These are phyloP conservation scores for Populus tomentosa DNA, from an alignment of 441 rosid species.

Conservation along the genomic window DNA sequence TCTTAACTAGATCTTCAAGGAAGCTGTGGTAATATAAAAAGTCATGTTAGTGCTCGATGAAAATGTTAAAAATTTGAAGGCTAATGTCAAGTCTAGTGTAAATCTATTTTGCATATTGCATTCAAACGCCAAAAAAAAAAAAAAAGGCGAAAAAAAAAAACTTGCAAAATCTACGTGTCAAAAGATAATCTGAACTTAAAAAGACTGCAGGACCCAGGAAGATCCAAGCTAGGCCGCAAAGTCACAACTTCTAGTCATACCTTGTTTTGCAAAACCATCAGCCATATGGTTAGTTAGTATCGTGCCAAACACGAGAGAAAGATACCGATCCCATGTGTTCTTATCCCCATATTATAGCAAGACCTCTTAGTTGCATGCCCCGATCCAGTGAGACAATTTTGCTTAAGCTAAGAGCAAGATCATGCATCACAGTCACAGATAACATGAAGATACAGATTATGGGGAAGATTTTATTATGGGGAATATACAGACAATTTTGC, in stretches of 20 bases:
- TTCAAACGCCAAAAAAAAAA: neutral
- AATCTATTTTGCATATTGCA: neutral
- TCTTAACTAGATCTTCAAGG: slow-evolving; percentile 22
- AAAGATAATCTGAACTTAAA: neutral
- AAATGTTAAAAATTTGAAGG: neutral
- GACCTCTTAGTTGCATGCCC: neutral
- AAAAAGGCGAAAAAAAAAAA: too few species aligned
- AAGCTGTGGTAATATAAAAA: slow-evolving; percentile 13
- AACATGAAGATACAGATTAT: neutral
- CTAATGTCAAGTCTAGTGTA: neutral
- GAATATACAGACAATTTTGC: too few species aligned
- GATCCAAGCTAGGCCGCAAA: neutral
- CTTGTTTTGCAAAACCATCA: neutral
- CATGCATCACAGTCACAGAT: neutral
- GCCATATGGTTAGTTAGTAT: neutral
- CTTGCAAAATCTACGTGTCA: neutral
- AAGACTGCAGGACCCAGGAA: neutral
- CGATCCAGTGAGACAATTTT: neutral
- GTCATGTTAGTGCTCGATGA: slow-evolving; percentile 14
- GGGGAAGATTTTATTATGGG: neutral
- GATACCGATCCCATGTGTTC: neutral
- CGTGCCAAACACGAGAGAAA: neutral
- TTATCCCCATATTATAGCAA: neutral
- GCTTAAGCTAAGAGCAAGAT: neutral
- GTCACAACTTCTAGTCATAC: neutral